Conservation (phyloP, 768 basidiomycete genomes). For the Gymnopilus junonius region DNA sequence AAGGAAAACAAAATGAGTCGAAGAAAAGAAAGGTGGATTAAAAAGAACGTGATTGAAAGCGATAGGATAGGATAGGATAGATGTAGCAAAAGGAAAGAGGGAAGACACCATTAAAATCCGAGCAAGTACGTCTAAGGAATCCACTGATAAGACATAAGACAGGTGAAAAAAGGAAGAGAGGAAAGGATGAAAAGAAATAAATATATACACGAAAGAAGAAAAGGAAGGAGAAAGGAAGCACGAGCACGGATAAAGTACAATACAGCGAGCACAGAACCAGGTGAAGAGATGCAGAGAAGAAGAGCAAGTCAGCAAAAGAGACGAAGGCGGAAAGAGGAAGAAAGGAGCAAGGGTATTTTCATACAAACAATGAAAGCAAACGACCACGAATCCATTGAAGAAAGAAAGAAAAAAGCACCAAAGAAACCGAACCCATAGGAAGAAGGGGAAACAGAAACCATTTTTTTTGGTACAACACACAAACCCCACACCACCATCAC, state of each 20-base stretch:
- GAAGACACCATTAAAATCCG: background rate
- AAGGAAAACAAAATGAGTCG: background rate
- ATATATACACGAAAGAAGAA: background rate
- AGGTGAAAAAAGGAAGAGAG: background rate
- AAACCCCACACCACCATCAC: too few species aligned
- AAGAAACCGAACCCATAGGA: slow-evolving; percentile 5
- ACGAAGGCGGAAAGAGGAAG: slow-evolving; percentile 7
- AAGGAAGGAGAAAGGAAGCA: background rate
- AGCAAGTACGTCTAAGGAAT: background rate
- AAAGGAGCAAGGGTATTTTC: background rate
- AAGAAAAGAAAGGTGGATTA: background rate
- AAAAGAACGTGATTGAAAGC: background rate
- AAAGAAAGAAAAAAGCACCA: slow-evolving; percentile 5
- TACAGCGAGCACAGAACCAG: slow-evolving; percentile 1
- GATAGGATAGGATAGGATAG: background rate
- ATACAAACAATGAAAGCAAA: too few species aligned
- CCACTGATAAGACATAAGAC: background rate
- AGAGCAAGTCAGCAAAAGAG: background rate
- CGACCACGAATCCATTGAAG: background rate
- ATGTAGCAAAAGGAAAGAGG: background rate
- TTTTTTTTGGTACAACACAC: background rate
- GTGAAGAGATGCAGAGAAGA: background rate
- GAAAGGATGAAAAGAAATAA: background rate
- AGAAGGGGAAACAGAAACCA: background rate
- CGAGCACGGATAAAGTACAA: background rate